Base-by-base conservation (phyloP, 1,139 yeast species). In the Geotrichum aggregatum region DNA sequence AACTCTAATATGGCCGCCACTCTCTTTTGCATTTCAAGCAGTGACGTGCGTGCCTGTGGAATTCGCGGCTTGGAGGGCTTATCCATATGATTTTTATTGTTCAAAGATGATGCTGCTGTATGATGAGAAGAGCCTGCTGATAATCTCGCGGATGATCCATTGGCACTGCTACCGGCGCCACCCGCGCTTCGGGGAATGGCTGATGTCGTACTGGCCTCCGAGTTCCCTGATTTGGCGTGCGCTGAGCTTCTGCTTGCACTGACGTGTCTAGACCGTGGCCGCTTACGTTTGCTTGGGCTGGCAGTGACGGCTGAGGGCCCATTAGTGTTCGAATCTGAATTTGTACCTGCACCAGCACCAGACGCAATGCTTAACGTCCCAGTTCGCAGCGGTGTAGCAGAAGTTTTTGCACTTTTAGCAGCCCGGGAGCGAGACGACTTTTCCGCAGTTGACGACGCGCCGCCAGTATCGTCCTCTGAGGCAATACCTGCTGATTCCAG, bases 1-100 rank as follows among this genome's bases (percentile, higher is more conserved):
- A 91, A 92, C 70, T 92, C 98, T 62, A 91, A 73, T 18, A 92
- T 89, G 2, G 96, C 95, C 3, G 91, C 86, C 0, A 89, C 87
- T 54, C 98, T 76, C 63, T 88, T 83, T 52, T 91, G 80, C 82
- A 91, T 82, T 65, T 91, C 98, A 59, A 79, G 78, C 55, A 89
- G 70, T 1, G 89, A 77, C 1, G 87, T 79, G 52, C 87, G 78
- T 11, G 83, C 81, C 55, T 84, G 84, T 6, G 95, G 97, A 52
- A 81, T 75, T 50, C 96, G 77, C 13, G 98, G 96, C 61, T 82
- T 85, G 44, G 89, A 84, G 4, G 89, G 83, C 63, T 82, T 86
- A 57, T 76, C 80, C 19, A 81, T 70, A 44, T 70, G 71, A 14
- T 68, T 61, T 54, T 60, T 47, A 31, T 58, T 35, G 41, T 22